These are phyloP conservation scores for Ceratocystiopsis sp. DNA, from an alignment of 2,329 filamentous ascomycete species.

Conservation along the genomic window DNA sequence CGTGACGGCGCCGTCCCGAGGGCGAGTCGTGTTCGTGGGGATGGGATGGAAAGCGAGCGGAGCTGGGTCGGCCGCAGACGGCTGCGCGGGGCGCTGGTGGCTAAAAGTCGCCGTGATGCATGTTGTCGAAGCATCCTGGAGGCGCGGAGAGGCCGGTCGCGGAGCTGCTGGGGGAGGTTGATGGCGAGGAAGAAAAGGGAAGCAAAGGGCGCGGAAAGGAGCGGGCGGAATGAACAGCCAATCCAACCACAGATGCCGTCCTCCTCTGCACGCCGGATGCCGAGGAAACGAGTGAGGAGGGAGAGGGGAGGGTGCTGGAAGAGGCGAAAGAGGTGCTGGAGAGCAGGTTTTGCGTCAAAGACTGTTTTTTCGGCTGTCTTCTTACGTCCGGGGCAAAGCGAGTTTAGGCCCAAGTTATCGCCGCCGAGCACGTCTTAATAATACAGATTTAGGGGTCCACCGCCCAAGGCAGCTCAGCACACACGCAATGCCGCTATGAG, in stretches of 20 bases:
- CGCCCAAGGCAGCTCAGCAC: too few relatives aligned
- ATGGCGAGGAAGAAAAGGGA: neutral
- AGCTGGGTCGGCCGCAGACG: constrained; percentile 1
- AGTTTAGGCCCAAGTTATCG: neutral
- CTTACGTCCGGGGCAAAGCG: too few relatives aligned
- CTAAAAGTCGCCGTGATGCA: constrained; percentile 8
- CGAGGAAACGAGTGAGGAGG: too few relatives aligned
- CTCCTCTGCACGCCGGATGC: neutral
- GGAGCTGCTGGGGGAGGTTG: neutral
- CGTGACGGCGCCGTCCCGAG: too few relatives aligned
- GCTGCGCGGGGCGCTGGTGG: neutral
- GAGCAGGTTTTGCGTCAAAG: too few relatives aligned
- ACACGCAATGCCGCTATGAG: too few relatives aligned
- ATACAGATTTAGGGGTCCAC: neutral
- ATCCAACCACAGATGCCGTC: neutral
- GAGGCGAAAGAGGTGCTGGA: too few relatives aligned
- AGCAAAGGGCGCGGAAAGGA: neutral
- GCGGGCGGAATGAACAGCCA: too few relatives aligned
- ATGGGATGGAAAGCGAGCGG: constrained; percentile 1
- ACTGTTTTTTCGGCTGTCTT: too few relatives aligned
- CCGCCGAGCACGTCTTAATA: neutral
- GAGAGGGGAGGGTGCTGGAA: too few relatives aligned
- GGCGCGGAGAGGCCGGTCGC: neutral
- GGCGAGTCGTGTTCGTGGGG: neutral
- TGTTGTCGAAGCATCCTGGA: constrained; percentile 10